Base-by-base conservation (phyloP, 495 filamentous ascomycete species). In the Pseudoneurospora amorphoporcata region DNA sequence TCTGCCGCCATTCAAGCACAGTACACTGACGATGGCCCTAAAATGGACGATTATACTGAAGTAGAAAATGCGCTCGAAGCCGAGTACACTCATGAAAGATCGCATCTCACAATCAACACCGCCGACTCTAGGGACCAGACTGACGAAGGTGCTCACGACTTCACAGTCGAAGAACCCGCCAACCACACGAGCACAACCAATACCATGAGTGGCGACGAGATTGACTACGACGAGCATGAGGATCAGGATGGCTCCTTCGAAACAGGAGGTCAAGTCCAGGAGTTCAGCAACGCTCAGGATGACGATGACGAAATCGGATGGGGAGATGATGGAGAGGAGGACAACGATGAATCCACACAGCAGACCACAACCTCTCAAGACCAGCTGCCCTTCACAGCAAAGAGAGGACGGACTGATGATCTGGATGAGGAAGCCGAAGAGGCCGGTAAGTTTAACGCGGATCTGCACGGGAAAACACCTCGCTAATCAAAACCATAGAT, bases 181-280 rank as follows among this genome's bases (percentile, higher is more conserved):
- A 71, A 71, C 29, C 76, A 78, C 38, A 83, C 82, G 14, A 84
- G 83, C 71, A 79, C 79, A 7, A 82, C 81, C 7, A 81, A 79
- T 1, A 86, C 84, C 8, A 73, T 86, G 5, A 79, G 79, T 47
- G 84, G 83, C 45, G 83, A 87, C 71, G 84, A 86, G 68, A 85
- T 86, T 40, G 83, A 82, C 41, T 85, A 86, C 61, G 82, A 84
- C 17, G 84, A 85, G 38, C 74, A 82, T 4, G 79, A 81, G 10
- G 71, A 70, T 45, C 77, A 77, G 10, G 73, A 72, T 32, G 74
- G 74, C 19, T 39, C 53, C 7, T 72, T 70, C 14, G 72, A 69
- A 16, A 38, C 70, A 8, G 71, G 71, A 65, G 77, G 37, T 19
- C 70, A 43, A 41, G 37, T 69, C 70, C 70, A 70, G 68, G 72